phyloP scores from a whole-genome alignment of 2,329 filamentous ascomycete species.

The Talaromyces albobiverticillius region DNA sequence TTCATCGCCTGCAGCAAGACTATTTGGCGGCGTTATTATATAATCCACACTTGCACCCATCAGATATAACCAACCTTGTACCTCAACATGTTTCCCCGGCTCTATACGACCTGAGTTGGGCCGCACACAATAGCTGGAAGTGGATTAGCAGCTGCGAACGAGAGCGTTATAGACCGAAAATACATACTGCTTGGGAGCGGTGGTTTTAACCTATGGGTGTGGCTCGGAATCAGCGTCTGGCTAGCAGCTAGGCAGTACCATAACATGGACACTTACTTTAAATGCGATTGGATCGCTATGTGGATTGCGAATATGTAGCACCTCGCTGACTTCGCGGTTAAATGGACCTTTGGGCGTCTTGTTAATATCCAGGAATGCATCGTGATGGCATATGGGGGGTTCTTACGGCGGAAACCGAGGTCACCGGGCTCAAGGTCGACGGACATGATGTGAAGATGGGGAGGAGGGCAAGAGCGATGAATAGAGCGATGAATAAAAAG shows the following conservation, averaged over 20 bases:
- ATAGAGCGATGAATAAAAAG: conserved; percentile 4
- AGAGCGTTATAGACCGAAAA: conserved; percentile 16
- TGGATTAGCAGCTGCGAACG: conserved; percentile 20
- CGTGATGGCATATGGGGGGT: conserved; percentile 15
- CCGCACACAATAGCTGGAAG: conserved; percentile 84
- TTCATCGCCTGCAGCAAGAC: conserved; percentile 98
- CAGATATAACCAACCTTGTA: conserved; percentile 64
- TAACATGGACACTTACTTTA: conserved; percentile 49
- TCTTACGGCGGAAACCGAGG: conserved; percentile 83
- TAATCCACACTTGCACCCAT: background rate
- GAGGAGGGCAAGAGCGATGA: conserved; percentile 20
- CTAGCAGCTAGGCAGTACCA: conserved; percentile 11
- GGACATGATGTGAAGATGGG: conserved; percentile 65
- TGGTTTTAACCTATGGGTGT: conserved; percentile 82
- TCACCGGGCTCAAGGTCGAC: conserved; percentile 89
- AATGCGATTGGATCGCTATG: conserved; percentile 61
- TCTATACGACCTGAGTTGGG: conserved; percentile 97
- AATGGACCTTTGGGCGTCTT: conserved; percentile 53
- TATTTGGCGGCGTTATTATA: conserved; percentile 39
- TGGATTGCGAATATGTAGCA: conserved; percentile 58
- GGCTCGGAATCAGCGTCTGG: conserved; percentile 24
- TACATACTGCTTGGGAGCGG: conserved; percentile 93
- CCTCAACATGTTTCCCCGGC: conserved; percentile 83
- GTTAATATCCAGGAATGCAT: conserved; percentile 12
- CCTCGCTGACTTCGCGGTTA: conserved; percentile 62